Evolutionary conservation across 306 rosid species (phyloP).

Genomic region (Lathyrus sativus): DNA sequence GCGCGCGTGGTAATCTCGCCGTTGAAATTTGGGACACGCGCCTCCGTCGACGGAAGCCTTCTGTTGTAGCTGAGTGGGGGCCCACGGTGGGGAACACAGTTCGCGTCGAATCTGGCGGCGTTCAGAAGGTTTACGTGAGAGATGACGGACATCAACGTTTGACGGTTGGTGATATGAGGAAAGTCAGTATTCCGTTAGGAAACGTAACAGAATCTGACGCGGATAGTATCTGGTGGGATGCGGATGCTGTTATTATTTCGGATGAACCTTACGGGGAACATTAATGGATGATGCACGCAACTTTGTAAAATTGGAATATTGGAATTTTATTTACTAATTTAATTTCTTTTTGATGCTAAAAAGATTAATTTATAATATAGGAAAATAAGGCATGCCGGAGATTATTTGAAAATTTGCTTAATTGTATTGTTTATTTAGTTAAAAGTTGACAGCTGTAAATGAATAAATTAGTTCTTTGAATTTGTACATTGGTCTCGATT

Average conservation of each 20-base stretch:
- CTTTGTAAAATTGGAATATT: conserved; percentile 32
- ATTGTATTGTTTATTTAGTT: conserved; percentile 21
- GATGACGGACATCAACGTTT: conserved; percentile 50
- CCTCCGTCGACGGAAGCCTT: conserved; percentile 57
- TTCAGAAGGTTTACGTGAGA: conserved; percentile 60
- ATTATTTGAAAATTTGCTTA: neutral
- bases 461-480: conserved; percentile 11
- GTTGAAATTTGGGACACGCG: conserved; percentile 80
- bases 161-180: conserved; percentile 74
- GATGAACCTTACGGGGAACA: conserved; percentile 34
- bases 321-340: neutral
- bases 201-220: conserved; percentile 53
- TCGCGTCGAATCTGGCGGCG: conserved; percentile 61
- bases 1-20: conserved; percentile 37
- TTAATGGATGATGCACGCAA: conserved; percentile 25
- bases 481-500: neutral
- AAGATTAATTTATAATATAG: conserved; percentile 7
- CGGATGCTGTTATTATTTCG: conserved; percentile 47
- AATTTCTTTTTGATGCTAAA: neutral
- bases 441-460: conserved; percentile 31
- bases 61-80: conserved; percentile 72
- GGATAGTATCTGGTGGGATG: conserved; percentile 72
- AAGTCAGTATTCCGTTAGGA: conserved; percentile 55
- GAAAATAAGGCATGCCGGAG: neutral
- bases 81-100: conserved; percentile 55